Evolutionary conservation across 2,329 filamentous ascomycete genomes (phyloP), one percentile per base, ranked within the genome.

Genomic region (Passalora sequoiae): DNA sequence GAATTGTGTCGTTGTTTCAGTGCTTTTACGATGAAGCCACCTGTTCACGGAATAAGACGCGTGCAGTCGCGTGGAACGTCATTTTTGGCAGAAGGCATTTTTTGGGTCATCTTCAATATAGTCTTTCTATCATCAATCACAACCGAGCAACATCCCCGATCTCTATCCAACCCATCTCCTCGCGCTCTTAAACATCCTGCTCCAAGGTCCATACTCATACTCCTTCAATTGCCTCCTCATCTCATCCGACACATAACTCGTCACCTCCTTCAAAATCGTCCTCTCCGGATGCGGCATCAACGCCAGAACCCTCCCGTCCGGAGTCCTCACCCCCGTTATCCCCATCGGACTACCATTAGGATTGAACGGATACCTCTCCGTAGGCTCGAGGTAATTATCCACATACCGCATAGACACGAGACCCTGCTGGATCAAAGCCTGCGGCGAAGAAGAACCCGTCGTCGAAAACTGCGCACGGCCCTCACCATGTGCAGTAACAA

Each of bases 221-320:
- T 85, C n/a, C n/a, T n/a, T n/a, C n/a, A n/a, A 89, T 49, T 81
- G 73, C 54, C 77, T 75, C 24, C 60, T 65, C 58, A 69, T 67
- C 9, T 78, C 77, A 46, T 79, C 72, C 6, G 87, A 84, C 49
- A 84, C 70, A 65, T 83, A 95, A 64, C 85, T 91, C 36, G 76
- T 80, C 48, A 89, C 82, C 46, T 87, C 86, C 44, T 80, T 80
- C 71, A 94, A 71, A 46, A 94, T 81, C 12, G 86, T 94, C n/a
- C 89, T 78, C 70, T 96, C 89, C 1, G 89, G 89, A 65, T 95
- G 89, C 49, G 89, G 89, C 89, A 96, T 95, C 70, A 95, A 78
- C 5, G 88, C 88, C 55, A 95, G 66, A 1, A 94, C 86, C 44
- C 86, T 77, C 9, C 89, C 89, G 61, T 94, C 83, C 31, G 72